Percentiles rank a stretch among this genome's conserved stretches.
Conservation (phyloP, 2,329 filamentous ascomycete species). For the Aspergillus udagawae region DNA sequence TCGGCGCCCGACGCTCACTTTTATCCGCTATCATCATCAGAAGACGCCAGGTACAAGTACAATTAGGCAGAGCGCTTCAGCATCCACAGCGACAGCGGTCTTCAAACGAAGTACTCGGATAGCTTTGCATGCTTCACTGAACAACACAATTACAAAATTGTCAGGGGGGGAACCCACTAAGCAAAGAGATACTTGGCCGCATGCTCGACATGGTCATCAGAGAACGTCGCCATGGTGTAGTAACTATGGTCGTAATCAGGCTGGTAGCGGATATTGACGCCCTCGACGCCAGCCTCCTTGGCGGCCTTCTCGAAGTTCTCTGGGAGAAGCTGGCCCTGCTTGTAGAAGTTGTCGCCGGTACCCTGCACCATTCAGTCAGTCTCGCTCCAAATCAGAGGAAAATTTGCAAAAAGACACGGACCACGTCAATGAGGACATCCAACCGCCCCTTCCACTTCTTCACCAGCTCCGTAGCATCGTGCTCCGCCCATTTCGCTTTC, state of each 20-base stretch:
- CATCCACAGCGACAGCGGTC: background rate
- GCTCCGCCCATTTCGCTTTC: constrained; percentile 71
- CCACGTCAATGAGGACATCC: constrained; percentile 81
- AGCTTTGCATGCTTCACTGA: too few species aligned
- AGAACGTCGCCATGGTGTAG: constrained; percentile 90
- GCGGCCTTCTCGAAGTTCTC: constrained; percentile 86
- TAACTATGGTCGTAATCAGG: constrained; percentile 95
- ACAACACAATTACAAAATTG: background rate
- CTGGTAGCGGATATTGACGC: constrained; percentile 77
- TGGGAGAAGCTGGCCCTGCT: constrained; percentile 84
- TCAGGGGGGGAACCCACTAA: constrained; percentile 43
- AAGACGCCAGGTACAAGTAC: background rate
- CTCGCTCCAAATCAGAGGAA: background rate
- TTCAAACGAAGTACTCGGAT: background rate
- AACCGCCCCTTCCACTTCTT: constrained; percentile 69
- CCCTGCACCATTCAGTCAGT: constrained; percentile 50
- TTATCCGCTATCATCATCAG: background rate
- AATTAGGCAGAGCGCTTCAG: background rate
- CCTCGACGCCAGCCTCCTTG: constrained; percentile 67
- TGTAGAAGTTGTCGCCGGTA: constrained; percentile 94
- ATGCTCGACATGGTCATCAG: constrained; percentile 85
- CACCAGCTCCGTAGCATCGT: constrained; percentile 89
- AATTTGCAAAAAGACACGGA: constrained; percentile 41
- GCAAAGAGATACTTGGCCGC: constrained; percentile 77
- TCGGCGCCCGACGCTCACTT: background rate